phyloP scores from a whole-genome alignment of 2,329 filamentous ascomycete species.

The Trichoderma atrobrunneum region DNA sequence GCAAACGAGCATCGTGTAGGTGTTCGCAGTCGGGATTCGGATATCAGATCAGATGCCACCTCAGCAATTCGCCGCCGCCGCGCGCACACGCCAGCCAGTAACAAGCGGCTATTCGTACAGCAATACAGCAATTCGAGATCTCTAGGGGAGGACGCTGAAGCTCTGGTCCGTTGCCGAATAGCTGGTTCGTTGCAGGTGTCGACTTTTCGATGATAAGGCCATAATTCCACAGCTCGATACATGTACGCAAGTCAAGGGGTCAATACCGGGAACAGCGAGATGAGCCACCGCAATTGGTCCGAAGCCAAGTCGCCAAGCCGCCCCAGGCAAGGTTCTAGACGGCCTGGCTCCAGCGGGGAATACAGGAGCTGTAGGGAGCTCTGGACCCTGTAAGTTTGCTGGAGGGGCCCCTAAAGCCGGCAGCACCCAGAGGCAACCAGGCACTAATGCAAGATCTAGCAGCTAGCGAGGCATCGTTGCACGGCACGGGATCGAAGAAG shows the following conservation, averaged over 20 bases:
- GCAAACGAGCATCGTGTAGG: not conserved
- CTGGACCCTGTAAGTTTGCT: not conserved
- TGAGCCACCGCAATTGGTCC: slow-evolving; percentile 12
- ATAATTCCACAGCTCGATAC: not conserved
- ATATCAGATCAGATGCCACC: not conserved
- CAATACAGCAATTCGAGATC: not conserved
- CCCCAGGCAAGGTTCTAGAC: not conserved
- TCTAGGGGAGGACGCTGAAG: not conserved
- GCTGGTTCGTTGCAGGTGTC: not conserved
- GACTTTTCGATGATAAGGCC: slow-evolving; percentile 4
- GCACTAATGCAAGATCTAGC: slow-evolving; percentile 8
- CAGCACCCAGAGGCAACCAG: not conserved
- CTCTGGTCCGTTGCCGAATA: not conserved
- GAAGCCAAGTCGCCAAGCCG: not conserved
- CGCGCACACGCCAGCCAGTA: not conserved
- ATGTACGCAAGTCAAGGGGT: not conserved
- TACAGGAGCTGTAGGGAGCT: slow-evolving; percentile 5
- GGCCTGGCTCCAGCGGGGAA: slow-evolving; percentile 2
- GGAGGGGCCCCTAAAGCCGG: not conserved
- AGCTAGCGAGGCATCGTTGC: not conserved
- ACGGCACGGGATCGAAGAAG: not conserved
- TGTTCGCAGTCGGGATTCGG: not conserved
- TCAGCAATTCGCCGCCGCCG: not conserved
- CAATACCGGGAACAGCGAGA: slow-evolving; percentile 4
- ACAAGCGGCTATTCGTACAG: not conserved